Conservation (phyloP, 257 asterid genomes). For the Henckelia pumila region DNA sequence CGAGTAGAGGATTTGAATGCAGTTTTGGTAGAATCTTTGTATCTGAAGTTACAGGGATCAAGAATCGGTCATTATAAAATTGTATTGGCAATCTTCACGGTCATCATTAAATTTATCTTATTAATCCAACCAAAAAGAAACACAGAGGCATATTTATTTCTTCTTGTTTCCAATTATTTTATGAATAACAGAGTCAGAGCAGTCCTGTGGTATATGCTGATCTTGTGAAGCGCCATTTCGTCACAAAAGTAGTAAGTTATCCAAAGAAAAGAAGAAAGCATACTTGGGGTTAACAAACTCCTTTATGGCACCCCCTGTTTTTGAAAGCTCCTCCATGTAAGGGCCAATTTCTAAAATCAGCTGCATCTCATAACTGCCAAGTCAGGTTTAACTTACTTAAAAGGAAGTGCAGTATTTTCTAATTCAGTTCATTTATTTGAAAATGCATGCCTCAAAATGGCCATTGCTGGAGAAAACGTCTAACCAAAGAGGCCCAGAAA, state of each 20-base stretch:
- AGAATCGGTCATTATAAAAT: background rate
- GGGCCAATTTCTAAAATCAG: conserved; percentile 86
- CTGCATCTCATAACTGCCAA: conserved; percentile 41
- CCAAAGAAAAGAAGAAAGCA: conserved; percentile 27
- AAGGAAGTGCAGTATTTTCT: background rate
- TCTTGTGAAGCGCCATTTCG: background rate
- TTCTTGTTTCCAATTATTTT: background rate
- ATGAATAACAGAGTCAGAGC: background rate
- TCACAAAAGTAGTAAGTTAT: background rate
- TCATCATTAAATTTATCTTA: background rate
- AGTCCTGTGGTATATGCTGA: background rate
- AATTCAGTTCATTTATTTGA: background rate
- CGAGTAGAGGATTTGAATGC: conserved; percentile 95
- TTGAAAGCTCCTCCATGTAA: conserved; percentile 84
- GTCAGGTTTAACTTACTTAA: conserved; percentile 4
- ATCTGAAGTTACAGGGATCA: conserved; percentile 47
- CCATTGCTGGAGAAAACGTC: too few species aligned
- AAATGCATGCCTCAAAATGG: too few species aligned
- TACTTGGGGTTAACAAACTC: conserved; percentile 99
- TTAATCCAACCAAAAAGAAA: background rate
- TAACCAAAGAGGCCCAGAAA: too few species aligned
- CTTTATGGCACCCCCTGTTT: conserved; percentile 84
- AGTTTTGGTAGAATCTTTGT: conserved; percentile 87
- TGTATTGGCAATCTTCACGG: background rate
- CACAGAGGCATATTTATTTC: too few species aligned